Conservation (phyloP, 1,139 yeast species). For the Candida labiduridarum region DNA sequence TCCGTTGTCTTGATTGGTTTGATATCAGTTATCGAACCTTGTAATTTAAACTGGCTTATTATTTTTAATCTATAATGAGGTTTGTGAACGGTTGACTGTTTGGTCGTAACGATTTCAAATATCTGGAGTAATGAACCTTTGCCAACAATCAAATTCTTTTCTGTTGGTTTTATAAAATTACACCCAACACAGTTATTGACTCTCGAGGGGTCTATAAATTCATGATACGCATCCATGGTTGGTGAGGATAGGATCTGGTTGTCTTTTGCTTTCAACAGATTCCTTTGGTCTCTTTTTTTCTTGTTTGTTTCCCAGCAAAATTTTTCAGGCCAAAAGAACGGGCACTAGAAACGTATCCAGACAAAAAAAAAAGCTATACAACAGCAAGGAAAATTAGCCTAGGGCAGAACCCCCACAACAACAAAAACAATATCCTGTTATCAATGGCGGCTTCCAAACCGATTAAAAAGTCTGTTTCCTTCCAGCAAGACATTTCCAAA, state of each 20-base stretch:
- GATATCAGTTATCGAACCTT: constrained; percentile 69
- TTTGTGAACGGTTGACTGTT: constrained; percentile 22
- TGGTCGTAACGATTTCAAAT: constrained; percentile 45
- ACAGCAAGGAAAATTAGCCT: neutral
- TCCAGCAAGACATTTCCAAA: constrained; percentile 6
- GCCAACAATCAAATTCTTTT: constrained; percentile 64
- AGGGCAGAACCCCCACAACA: neutral
- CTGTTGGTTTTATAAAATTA: constrained; percentile 54
- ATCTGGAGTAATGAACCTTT: constrained; percentile 75
- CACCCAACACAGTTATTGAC: constrained; percentile 67
- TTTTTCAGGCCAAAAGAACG: neutral
- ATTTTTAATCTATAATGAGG: constrained; percentile 48
- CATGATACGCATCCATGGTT: constrained; percentile 80
- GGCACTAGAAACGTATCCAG: neutral
- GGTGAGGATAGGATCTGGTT: neutral
- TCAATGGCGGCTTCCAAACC: constrained; percentile 5
- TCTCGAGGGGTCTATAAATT: constrained; percentile 76
- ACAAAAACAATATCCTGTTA: neutral
- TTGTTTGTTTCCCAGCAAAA: constrained; percentile 3
- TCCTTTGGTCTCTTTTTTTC: neutral
- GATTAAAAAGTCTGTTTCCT: constrained; percentile 13
- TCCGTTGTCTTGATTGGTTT: constrained; percentile 55
- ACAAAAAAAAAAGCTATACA: neutral
- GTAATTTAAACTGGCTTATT: constrained; percentile 66
- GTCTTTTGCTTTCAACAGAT: neutral